These are phyloP conservation scores for Epichloe hybrida DNA, from an alignment of 2,329 filamentous ascomycete genomes.

Conservation along the genomic window DNA sequence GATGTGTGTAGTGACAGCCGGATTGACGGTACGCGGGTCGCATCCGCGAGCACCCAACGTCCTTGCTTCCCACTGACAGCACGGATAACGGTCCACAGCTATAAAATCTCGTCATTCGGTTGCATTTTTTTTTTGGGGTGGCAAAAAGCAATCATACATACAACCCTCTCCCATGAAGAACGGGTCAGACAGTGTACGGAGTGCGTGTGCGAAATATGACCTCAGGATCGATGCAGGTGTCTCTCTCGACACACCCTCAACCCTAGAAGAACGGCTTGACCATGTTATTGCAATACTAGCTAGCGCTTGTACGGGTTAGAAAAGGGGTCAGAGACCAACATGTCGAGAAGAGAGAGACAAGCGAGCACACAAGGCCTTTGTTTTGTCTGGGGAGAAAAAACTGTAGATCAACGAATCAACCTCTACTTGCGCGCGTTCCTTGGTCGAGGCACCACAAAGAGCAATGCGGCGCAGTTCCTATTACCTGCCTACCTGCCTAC, in stretches of 20 bases:
- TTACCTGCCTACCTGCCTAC: no score
- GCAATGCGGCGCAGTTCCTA: no score
- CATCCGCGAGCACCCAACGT: neutral
- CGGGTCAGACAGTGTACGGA: neutral
- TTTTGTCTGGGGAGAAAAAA: slow-evolving; percentile 2
- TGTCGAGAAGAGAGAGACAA: no score
- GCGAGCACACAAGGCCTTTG: neutral
- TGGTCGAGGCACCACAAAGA: no score
- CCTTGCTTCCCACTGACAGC: neutral
- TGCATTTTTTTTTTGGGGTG: neutral
- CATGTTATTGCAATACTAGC: neutral
- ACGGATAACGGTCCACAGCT: neutral
- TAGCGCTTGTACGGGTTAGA: neutral
- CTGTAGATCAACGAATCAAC: slow-evolving; percentile 1
- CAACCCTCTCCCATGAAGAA: neutral
- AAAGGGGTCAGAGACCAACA: neutral
- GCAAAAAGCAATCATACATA: neutral
- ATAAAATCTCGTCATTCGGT: neutral
- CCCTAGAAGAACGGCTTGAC: neutral
- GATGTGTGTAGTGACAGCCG: no score
- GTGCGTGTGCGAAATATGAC: neutral
- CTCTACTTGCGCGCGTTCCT: neutral
- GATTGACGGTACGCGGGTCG: neutral
- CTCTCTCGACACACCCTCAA: slow-evolving; percentile 1
- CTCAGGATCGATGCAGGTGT: neutral